A percentile compares a stretch with the other conserved stretches of the same genome.
Conservation (phyloP, 2,329 filamentous ascomycete genomes). For the Diplodia sapinea region DNA sequence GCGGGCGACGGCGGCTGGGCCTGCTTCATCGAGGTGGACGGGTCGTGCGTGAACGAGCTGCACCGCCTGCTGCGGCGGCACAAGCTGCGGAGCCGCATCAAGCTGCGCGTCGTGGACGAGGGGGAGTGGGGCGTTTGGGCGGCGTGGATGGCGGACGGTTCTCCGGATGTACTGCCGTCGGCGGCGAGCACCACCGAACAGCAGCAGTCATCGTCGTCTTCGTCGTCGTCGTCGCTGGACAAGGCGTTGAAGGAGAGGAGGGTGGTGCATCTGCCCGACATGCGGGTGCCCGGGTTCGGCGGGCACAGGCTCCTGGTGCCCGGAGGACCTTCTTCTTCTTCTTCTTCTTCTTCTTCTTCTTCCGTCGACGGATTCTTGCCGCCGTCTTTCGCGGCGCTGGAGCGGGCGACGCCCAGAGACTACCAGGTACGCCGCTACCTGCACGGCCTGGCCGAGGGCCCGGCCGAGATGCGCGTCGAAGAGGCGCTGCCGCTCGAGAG, state of each 20-base stretch:
- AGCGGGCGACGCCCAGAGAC: background rate
- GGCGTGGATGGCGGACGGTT: slow-evolving; percentile 56
- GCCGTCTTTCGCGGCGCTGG: background rate
- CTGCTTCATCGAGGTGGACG: slow-evolving; percentile 85
- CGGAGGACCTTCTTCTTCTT: background rate
- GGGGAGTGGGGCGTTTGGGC: slow-evolving; percentile 74
- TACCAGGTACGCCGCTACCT: slow-evolving; percentile 63
- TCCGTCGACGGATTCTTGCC: background rate
- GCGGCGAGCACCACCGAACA: too few relatives aligned
- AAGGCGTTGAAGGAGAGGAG: background rate
- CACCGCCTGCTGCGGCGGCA: slow-evolving; percentile 77
- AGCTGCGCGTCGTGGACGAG: slow-evolving; percentile 62
- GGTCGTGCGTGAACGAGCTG: slow-evolving; percentile 65
- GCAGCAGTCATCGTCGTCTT: too few relatives aligned
- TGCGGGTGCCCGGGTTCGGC: slow-evolving; percentile 33
- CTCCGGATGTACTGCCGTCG: too few relatives aligned
- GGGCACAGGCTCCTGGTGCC: slow-evolving; percentile 35
- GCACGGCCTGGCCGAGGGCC: slow-evolving; percentile 83
- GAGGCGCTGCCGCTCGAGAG: slow-evolving; percentile 81
- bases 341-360: too few relatives aligned
- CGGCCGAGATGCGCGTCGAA: slow-evolving; percentile 74
- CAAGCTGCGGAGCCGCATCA: slow-evolving; percentile 81
- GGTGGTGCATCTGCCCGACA: background rate
- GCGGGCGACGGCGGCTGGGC: slow-evolving; percentile 48
- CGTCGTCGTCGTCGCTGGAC: background rate